Evolutionary conservation across 2,329 filamentous ascomycete genomes (phyloP).

Genomic region (Epichloe sp.): DNA sequence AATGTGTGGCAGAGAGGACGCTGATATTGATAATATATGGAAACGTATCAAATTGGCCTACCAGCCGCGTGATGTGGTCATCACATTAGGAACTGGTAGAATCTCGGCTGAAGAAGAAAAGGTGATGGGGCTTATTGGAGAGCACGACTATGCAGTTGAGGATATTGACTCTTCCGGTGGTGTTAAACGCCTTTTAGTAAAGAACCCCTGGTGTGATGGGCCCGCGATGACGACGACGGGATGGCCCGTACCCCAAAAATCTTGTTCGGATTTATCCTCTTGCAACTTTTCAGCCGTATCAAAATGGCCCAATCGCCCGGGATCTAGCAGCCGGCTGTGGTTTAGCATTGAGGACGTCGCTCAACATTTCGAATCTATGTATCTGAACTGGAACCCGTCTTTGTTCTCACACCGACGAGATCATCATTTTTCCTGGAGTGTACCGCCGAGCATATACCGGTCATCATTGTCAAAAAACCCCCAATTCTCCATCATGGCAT

Average conservation of each 20-base stretch:
- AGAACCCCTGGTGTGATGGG: slow-evolving; percentile 91
- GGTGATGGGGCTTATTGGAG: slow-evolving; percentile 67
- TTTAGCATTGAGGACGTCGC: slow-evolving; percentile 77
- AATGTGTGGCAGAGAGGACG: slow-evolving; percentile 47
- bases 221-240: slow-evolving; percentile 44
- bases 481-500: slow-evolving; percentile 56
- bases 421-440: slow-evolving; percentile 76
- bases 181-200: slow-evolving; percentile 62
- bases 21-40: slow-evolving; percentile 68
- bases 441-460: slow-evolving; percentile 35
- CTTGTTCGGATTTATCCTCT: slow-evolving; percentile 7
- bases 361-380: slow-evolving; percentile 90
- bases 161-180: slow-evolving; percentile 53
- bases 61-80: slow-evolving; percentile 63
- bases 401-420: slow-evolving; percentile 75
- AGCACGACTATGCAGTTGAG: slow-evolving; percentile 90
- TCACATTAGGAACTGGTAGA: slow-evolving; percentile 82
- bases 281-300: neutral
- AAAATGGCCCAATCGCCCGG: neutral
- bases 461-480: slow-evolving; percentile 51
- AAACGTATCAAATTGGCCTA: slow-evolving; percentile 61
- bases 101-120: slow-evolving; percentile 66
- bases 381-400: slow-evolving; percentile 91
- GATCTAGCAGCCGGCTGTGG: slow-evolving; percentile 72
- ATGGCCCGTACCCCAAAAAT: neutral